A percentile compares a stretch with the other conserved stretches of the same genome.
Evolutionary conservation across 2,329 filamentous ascomycete species (phyloP).

Genomic region (Venturia aucupariae): DNA sequence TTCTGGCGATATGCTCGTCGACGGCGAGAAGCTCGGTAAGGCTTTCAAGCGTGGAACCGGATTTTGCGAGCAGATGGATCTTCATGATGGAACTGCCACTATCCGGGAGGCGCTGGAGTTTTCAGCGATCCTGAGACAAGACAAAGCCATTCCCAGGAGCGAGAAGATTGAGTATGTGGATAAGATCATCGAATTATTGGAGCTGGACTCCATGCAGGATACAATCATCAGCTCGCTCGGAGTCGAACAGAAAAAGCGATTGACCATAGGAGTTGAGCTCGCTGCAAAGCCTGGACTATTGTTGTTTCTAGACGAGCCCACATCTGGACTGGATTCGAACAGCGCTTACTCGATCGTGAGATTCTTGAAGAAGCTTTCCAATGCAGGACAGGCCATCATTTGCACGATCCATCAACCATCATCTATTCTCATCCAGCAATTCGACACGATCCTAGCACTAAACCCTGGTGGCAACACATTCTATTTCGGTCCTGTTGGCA

Average conservation of each 20-base stretch:
- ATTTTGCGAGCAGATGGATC: constrained; percentile 31
- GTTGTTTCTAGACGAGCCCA: constrained; percentile 53
- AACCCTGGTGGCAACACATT: constrained; percentile 36
- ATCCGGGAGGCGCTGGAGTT: constrained; percentile 15
- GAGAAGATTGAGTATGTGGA: constrained; percentile 61
- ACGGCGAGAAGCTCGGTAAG: constrained; percentile 50
- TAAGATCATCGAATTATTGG: constrained; percentile 55
- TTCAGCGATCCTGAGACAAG: constrained; percentile 14
- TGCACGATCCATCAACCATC: constrained; percentile 40
- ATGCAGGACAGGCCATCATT: constrained; percentile 36
- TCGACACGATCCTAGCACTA: constrained; percentile 36
- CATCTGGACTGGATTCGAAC: constrained; percentile 53
- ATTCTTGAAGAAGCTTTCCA: constrained; percentile 53
- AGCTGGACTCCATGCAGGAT: constrained; percentile 57
- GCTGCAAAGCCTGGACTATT: constrained; percentile 57
- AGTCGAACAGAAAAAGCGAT: constrained; percentile 61
- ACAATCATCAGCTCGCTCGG: constrained; percentile 54
- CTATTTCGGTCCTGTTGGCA: constrained; percentile 40
- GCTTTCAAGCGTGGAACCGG: constrained; percentile 62
- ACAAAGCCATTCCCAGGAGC: constrained; percentile 22
- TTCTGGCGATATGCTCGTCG: constrained; percentile 62
- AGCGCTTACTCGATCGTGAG: constrained; percentile 54
- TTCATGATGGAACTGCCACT: constrained; percentile 37
- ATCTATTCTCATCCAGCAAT: constrained; percentile 37
- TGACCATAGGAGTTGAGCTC: constrained; percentile 66